Evolutionary conservation across 2,329 filamentous ascomycete species (phyloP).

Genomic region (Pseudocercospora cruenta): DNA sequence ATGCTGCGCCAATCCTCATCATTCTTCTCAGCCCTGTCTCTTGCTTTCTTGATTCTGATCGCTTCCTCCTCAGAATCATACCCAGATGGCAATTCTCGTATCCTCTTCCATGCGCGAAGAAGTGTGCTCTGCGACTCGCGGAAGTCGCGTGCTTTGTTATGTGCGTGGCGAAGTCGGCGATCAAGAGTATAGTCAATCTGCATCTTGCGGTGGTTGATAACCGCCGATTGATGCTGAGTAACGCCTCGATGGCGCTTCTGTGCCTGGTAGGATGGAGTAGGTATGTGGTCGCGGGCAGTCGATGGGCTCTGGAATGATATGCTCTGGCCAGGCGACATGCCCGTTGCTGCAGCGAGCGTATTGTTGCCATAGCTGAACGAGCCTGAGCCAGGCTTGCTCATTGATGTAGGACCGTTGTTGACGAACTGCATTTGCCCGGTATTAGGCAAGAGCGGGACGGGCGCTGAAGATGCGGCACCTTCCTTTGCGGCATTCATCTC

Average conservation of each 20-base stretch:
- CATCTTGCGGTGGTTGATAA: slow-evolving; percentile 76
- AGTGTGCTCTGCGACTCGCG: slow-evolving; percentile 69
- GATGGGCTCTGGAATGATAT: slow-evolving; percentile 31
- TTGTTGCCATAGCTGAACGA: slow-evolving; percentile 14
- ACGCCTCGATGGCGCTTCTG: slow-evolving; percentile 69
- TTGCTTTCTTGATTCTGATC: slow-evolving; percentile 33
- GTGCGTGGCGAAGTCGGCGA: slow-evolving; percentile 68
- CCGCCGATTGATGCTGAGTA: slow-evolving; percentile 79
- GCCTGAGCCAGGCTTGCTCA: slow-evolving; percentile 20
- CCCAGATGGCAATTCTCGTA: slow-evolving; percentile 53
- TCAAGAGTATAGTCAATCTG: slow-evolving; percentile 82
- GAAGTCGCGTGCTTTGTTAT: slow-evolving; percentile 64
- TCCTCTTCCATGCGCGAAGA: slow-evolving; percentile 66
- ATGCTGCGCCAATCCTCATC: slow-evolving; percentile 36
- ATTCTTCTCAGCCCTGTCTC: slow-evolving; percentile 41
- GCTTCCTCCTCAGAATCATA: slow-evolving; percentile 53
- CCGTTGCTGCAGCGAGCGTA: slow-evolving; percentile 17
- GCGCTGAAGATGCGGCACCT: slow-evolving; percentile 28
- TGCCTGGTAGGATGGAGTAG: slow-evolving; percentile 39
- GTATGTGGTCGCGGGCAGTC: slow-evolving; percentile 35
- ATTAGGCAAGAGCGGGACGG: slow-evolving; percentile 40
- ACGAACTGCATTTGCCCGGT: slow-evolving; percentile 36
- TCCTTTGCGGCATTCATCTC: slow-evolving; percentile 17
- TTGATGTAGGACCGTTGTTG: slow-evolving; percentile 26
- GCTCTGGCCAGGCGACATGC: slow-evolving; percentile 24